phyloP scores from a whole-genome alignment of 768 basidiomycete species.

The Psilocybe subaeruginosa region DNA sequence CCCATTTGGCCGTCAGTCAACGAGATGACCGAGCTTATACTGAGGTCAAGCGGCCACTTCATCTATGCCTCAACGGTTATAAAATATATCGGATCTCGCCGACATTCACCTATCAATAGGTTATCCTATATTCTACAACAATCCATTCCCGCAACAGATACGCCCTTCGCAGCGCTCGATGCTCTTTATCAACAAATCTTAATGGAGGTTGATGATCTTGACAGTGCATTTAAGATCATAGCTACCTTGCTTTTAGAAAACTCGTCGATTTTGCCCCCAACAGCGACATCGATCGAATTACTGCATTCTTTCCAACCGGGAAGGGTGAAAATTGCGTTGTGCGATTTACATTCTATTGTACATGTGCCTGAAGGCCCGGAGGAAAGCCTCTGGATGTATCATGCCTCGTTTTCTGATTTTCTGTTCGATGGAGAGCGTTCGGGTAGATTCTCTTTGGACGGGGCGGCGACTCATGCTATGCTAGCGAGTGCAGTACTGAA shows the following conservation, averaged over 20 bases:
- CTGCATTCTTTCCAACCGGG: too few relatives aligned
- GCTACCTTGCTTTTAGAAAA: too few relatives aligned
- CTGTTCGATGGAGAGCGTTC: conserved; percentile 7
- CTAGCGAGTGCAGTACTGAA: neutral
- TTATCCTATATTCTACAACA: conserved; percentile 17
- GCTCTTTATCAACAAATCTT: too few relatives aligned
- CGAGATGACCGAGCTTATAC: conserved; percentile 17
- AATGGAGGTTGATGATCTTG: too few relatives aligned
- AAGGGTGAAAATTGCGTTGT: neutral
- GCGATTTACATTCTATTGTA: conserved; percentile 5
- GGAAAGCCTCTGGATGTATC: conserved; percentile 1
- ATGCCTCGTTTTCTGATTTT: conserved; percentile 14
- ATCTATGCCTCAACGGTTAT: conserved; percentile 29
- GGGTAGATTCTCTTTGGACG: conserved; percentile 6
- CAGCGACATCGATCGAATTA: neutral
- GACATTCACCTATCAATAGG: conserved; percentile 10
- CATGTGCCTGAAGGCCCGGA: neutral
- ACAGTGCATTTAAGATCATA: too few relatives aligned
- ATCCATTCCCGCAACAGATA: neutral
- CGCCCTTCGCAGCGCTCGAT: conserved; percentile 8
- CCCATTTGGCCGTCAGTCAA: conserved; percentile 23
- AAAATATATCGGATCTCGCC: conserved; percentile 23
- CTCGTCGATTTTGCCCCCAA: neutral
- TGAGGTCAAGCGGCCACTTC: conserved; percentile 26
- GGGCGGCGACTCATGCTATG: neutral